Conservation (phyloP, 2,329 filamentous ascomycete species). For the Metarhizium brunneum region DNA sequence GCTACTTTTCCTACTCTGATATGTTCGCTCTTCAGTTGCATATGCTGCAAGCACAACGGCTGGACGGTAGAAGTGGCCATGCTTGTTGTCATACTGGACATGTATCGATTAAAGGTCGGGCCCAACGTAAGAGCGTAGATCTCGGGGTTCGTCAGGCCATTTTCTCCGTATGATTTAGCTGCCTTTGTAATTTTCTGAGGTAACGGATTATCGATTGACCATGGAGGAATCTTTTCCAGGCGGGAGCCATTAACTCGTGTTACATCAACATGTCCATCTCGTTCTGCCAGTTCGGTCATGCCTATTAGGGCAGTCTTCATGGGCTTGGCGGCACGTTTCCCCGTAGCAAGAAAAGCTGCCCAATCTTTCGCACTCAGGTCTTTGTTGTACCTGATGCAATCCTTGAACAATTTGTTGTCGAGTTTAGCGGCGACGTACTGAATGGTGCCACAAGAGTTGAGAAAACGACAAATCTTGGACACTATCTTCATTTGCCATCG, state of each 20-base stretch:
- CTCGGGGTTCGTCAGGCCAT: slow-evolving; percentile 27
- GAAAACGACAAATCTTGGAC: slow-evolving; percentile 48
- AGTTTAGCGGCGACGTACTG: slow-evolving; percentile 49
- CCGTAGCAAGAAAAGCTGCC: slow-evolving; percentile 44
- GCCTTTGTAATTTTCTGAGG: slow-evolving; percentile 20
- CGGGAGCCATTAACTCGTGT: slow-evolving; percentile 7
- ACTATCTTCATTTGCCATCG: slow-evolving; percentile 52
- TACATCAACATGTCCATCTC: slow-evolving; percentile 7
- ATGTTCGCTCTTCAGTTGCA: slow-evolving; percentile 27
- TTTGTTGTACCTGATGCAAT: slow-evolving; percentile 50
- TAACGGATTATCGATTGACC: slow-evolving; percentile 25
- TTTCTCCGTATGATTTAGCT: slow-evolving; percentile 17
- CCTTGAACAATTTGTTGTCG: slow-evolving; percentile 45
- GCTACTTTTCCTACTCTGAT: slow-evolving; percentile 26
- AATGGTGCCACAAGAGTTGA: slow-evolving; percentile 45
- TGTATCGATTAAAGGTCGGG: slow-evolving; percentile 25
- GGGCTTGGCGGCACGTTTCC: slow-evolving; percentile 22
- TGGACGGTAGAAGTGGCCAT: slow-evolving; percentile 23
- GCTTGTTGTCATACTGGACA: slow-evolving; percentile 27
- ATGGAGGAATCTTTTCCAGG: slow-evolving; percentile 17
- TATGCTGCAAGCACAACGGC: slow-evolving; percentile 21
- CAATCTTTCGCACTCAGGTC: slow-evolving; percentile 49
- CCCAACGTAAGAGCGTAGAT: slow-evolving; percentile 27
- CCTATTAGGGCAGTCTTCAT: slow-evolving; percentile 14
- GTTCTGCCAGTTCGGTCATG: slow-evolving; percentile 15